Conservation (phyloP, 2,329 filamentous ascomycete species). For the Aspergillus fijiensis region DNA sequence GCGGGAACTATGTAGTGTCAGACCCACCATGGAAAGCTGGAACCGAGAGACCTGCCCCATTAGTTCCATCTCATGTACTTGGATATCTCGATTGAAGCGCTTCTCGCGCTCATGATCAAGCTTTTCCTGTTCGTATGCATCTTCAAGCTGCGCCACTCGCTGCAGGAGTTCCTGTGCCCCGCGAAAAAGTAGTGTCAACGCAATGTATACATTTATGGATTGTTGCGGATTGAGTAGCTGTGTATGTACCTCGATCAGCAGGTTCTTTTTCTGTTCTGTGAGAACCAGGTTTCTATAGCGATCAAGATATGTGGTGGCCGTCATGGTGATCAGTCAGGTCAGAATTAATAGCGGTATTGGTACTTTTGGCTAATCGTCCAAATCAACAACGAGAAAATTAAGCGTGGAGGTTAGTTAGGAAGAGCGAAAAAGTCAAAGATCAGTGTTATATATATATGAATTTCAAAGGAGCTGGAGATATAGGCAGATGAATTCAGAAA, state of each 20-base stretch:
- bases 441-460: not conserved
- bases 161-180: conserved; percentile 45
- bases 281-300: conserved; percentile 47
- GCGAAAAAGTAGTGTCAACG: conserved; percentile 17
- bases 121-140: conserved; percentile 44
- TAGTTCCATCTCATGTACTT: conserved; percentile 48
- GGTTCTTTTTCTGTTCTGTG: conserved; percentile 49
- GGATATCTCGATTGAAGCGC: conserved; percentile 49
- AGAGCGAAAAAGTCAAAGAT: not conserved
- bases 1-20: not conserved
- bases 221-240: conserved; percentile 14
- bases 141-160: conserved; percentile 46
- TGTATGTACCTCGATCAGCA: conserved; percentile 46
- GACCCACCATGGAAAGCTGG: conserved; percentile 46
- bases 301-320: conserved; percentile 37
- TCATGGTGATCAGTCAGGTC: conserved; percentile 28
- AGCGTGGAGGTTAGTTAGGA: not conserved
- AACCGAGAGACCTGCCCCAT: conserved; percentile 48
- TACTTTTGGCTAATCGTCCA: not conserved
- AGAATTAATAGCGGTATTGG: not conserved
- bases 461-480: not conserved
- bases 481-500: not conserved
- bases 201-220: conserved; percentile 8
- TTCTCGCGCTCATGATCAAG: conserved; percentile 50
- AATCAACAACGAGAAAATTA: too few relatives aligned